Base-by-base conservation (phyloP, 2,329 filamentous ascomycete species). In the Fusarium algeriense region DNA sequence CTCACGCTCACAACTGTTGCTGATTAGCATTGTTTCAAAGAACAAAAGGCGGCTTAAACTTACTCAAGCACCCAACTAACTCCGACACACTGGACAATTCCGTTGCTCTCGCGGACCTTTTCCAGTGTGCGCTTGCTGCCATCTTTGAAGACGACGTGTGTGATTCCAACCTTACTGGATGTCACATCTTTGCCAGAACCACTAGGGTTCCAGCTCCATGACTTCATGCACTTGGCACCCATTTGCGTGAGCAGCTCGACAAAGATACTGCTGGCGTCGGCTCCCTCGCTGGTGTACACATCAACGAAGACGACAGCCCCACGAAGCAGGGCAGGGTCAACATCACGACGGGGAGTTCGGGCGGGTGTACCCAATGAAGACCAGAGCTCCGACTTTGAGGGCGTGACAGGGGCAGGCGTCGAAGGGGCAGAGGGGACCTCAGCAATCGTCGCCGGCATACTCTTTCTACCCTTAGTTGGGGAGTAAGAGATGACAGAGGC, bases 91-190 rank as follows among this genome's bases (percentile, higher is more conserved):
- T 93, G 90, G 40, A 97, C 92, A 34, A 93, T 85, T 9, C 93
- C 93, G 17, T 88, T 86, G 41, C 89, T 90, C 74, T 91, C 88
- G 62, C 90, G 86, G 10, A 95, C 91, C 81, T 94, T 97, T 78
- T 97, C 91, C 71, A 97, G 81, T 1, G 94, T 97, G 30, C 91
- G 86, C 76, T 91, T 91, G 44, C 90, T 90, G 48, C 94, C 94
- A 77, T 97, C 94, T 80, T 97, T 97, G 85, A 91, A 97, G 10
- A 97, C 89, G 11, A 97, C 92, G 77, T 97, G 94, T 0, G 94
- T 97, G 75, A 97, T 93, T 8, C 91, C 92, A 64, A 93, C 84
- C 78, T 90, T 92, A 52, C 79, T 78, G 44, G 80, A 78, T 17
- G 80, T 79, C 9, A 77, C 75, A 17, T 85, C 83, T 38, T 75